Base-by-base conservation (phyloP, 208 protist species). In the Crithidia sp. region DNA sequence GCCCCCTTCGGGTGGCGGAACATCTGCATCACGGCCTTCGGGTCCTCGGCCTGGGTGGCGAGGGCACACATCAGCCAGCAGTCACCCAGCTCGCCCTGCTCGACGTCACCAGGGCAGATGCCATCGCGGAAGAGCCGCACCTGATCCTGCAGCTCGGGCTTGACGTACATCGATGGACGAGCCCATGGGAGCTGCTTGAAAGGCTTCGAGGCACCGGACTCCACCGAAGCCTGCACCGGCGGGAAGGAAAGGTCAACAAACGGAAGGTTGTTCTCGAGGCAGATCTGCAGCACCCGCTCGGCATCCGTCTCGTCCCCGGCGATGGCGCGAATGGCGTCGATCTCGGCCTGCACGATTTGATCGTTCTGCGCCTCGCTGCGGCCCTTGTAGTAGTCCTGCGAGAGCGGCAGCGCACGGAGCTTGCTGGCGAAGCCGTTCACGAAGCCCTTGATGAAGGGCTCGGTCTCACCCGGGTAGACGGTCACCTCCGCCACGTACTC, bases 11-110 rank as follows among this genome's bases (percentile, higher is more conserved):
- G 89, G 71, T 94, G 80, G 36, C 86, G 83, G 81, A 95, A 93
- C 77, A 96, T 85, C 36, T 77, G 66, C 66, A 89, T 88, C 16
- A 95, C 47, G 17, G 72, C 63, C 60, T 52, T 72, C 52, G 85
- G 79, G 28, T 80, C 16, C 83, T 96, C 88, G 41, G 82, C 77
- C 19, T 84, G 71, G 2, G 87, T 85, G 16, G 90, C 82, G 40
- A 97, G 59, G 16, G 94, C 88, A 71, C 91, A 95, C 79, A 95
- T 83, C 14, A 97, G 76, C 91, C 91, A 95, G 74, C 82, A 90
- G 76, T 95, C 88, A 17, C 92, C 94, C 49, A 96, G 82, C 72
- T 94, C 92, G 13, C 92, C 89, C 62, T 87, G 82, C 57, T 85
- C 81, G 37, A 92, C 74, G 45, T 91, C 75, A 47, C 84, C 86